These are phyloP conservation scores for Nemania sp. DNA, from an alignment of 2,329 filamentous ascomycete genomes.

Conservation along the genomic window DNA sequence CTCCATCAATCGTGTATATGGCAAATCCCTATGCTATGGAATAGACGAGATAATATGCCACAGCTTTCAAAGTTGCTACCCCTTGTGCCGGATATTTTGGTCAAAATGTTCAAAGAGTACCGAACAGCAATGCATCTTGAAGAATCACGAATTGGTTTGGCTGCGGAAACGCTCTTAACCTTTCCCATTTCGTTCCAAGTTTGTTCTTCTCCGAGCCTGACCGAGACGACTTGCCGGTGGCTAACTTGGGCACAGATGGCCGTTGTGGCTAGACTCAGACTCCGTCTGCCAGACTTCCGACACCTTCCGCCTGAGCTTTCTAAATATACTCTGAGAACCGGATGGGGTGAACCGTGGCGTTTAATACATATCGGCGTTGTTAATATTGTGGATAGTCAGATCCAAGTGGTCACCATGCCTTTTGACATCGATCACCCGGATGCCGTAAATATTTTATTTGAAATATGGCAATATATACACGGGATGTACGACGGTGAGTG, in stretches of 20 bases:
- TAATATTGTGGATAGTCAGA: not conserved
- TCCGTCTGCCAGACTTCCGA: not conserved
- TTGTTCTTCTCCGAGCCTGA: not conserved
- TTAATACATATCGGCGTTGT: not conserved
- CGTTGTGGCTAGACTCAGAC: not conserved
- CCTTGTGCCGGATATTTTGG: not conserved
- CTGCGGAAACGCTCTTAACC: not conserved
- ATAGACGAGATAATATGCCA: constrained; percentile 3
- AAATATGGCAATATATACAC: too few species aligned
- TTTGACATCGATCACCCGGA: too few species aligned
- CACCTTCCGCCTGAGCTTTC: too few species aligned
- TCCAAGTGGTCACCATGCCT: not conserved
- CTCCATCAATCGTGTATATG: not conserved
- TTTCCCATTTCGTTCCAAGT: not conserved
- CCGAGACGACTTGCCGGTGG: not conserved
- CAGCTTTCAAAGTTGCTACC: not conserved
- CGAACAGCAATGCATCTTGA: not conserved
- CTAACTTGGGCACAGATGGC: not conserved
- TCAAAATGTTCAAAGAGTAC: not conserved
- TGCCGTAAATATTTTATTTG: too few species aligned
- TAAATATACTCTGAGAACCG: not conserved
- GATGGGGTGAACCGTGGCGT: not conserved
- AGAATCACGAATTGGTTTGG: too few species aligned
- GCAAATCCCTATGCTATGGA: not conserved
- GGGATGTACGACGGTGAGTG: too few species aligned